These are phyloP conservation scores for Narthecium ossifragum DNA, from an alignment of 106 monocot genomes.

Conservation along the genomic window DNA sequence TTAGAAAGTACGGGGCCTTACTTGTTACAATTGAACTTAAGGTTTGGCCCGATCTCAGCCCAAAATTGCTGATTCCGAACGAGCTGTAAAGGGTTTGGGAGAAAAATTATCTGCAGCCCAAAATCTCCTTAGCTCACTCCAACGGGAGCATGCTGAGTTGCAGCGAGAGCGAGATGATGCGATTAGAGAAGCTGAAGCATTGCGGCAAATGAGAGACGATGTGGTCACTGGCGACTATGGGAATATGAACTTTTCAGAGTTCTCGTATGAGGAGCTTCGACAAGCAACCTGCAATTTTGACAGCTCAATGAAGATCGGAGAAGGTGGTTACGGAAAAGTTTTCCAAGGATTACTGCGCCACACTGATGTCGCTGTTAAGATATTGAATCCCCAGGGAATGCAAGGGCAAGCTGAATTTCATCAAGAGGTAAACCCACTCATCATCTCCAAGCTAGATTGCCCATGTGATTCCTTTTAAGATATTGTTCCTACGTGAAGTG, in stretches of 20 bases:
- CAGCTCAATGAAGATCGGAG: slow-evolving; percentile 13
- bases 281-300: slow-evolving; percentile 19
- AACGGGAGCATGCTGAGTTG: slow-evolving; percentile 24
- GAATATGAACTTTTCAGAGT: slow-evolving; percentile 11
- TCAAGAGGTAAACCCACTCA: slow-evolving; percentile 1
- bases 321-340: slow-evolving; percentile 26
- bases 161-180: slow-evolving; percentile 23
- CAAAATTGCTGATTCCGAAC: too few species aligned
- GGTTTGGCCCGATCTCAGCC: too few species aligned
- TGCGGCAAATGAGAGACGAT: slow-evolving; percentile 10
- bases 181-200: slow-evolving; percentile 23
- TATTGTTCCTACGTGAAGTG: too few species aligned
- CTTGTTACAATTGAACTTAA: too few species aligned
- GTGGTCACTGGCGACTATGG: neutral
- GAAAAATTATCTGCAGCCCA: slow-evolving; percentile 25
- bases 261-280: neutral
- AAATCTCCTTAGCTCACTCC: slow-evolving; percentile 18
- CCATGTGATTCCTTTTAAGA: too few species aligned
- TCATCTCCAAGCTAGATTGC: too few species aligned
- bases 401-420: slow-evolving; percentile 13
- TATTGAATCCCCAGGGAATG: slow-evolving; percentile 1
- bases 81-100: slow-evolving; percentile 36
- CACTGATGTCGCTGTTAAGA: slow-evolving; percentile 19
- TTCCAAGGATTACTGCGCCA: slow-evolving; percentile 18
- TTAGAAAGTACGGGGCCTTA: too few species aligned